phyloP scores from a whole-genome alignment of 1,139 yeast species.

The Pichia sp. region DNA sequence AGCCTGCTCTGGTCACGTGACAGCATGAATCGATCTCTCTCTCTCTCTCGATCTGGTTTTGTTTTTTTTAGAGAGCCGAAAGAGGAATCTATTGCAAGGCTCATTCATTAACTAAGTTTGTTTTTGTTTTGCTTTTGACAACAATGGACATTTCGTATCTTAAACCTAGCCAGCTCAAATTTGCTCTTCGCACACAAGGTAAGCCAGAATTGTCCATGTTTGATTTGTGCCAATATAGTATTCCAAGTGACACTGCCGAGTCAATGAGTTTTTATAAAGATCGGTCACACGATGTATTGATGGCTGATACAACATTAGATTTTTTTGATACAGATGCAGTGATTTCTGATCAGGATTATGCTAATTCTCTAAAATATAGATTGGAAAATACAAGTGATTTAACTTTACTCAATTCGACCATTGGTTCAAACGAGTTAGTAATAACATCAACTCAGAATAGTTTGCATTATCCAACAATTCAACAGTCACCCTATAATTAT shows the following conservation, averaged over 20 bases:
- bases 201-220: background rate
- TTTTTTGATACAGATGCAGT: background rate
- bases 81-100: background rate
- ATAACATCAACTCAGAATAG: background rate
- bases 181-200: background rate
- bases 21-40: too few relatives aligned
- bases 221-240: background rate
- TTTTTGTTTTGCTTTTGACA: background rate
- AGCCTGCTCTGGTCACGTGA: background rate
- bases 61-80: background rate
- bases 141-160: background rate
- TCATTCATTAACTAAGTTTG: background rate
- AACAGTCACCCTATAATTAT: background rate
- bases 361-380: background rate
- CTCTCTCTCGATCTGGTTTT: too few relatives aligned
- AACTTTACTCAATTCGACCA: constrained; percentile 1
- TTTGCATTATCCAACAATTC: background rate
- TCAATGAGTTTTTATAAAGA: background rate
- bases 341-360: background rate
- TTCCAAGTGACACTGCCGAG: background rate
- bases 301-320: background rate
- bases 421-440: background rate
- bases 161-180: background rate
- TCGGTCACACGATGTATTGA: background rate
- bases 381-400: background rate